Percentiles rank a stretch among this genome's conserved stretches.
phyloP scores from a whole-genome alignment of 257 asterid species.

The Capsicum baccatum region DNA sequence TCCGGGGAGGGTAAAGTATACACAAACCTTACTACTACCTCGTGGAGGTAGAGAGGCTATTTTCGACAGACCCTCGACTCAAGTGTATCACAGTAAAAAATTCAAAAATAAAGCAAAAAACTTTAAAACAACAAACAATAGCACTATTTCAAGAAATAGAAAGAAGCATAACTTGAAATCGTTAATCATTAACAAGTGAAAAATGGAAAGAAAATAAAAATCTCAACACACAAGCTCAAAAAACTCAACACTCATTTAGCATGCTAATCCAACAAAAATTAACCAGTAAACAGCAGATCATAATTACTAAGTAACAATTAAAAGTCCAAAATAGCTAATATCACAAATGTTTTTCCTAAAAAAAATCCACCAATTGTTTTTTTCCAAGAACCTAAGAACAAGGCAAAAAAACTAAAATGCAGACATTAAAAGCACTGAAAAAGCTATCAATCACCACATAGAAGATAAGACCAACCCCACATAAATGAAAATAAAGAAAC shows the following conservation, averaged over 20 bases:
- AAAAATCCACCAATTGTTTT: constrained; percentile 35
- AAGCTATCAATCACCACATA: constrained; percentile 51
- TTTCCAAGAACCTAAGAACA: constrained; percentile 23
- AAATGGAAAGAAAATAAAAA: constrained; percentile 20
- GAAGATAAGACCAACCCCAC: constrained; percentile 54
- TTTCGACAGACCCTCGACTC: too few species aligned
- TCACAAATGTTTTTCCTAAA: constrained; percentile 20
- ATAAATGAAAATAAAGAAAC: constrained; percentile 44
- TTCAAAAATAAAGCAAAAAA: background rate
- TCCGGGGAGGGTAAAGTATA: too few species aligned
- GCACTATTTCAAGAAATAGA: background rate
- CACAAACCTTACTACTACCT: too few species aligned
- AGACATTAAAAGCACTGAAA: constrained; percentile 43
- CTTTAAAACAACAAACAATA: constrained; percentile 3
- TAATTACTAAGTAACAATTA: constrained; percentile 1
- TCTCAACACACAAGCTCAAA: constrained; percentile 20
- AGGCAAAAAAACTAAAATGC: constrained; percentile 46
- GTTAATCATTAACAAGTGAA: constrained; percentile 21
- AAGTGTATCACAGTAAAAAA: background rate
- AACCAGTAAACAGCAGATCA: constrained; percentile 5
- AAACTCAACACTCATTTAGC: background rate
- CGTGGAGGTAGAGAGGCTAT: too few species aligned
- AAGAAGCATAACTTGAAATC: constrained; percentile 28
- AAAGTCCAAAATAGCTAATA: constrained; percentile 11
- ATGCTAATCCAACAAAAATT: constrained; percentile 1